Conservation (phyloP, 192 early-diverging fungal genomes). For the Linnemannia schmuckeri region DNA sequence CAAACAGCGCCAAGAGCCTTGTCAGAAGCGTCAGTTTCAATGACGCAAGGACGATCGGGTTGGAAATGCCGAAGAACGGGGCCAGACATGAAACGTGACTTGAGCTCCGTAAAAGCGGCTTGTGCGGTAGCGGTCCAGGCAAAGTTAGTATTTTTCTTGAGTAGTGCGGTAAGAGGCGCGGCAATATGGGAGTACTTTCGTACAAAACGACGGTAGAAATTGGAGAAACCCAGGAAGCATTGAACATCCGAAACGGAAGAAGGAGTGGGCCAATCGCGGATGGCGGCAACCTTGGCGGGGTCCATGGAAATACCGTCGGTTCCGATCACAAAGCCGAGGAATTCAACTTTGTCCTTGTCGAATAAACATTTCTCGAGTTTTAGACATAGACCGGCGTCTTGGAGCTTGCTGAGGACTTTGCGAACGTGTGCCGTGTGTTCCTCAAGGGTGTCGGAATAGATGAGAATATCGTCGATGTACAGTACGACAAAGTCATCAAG, state of each 20-base stretch:
- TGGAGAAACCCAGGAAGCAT: slow-evolving; percentile 51
- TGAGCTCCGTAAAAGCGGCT: slow-evolving; percentile 42
- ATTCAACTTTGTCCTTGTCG: slow-evolving; percentile 19
- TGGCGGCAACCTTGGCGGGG: slow-evolving; percentile 27
- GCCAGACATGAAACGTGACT: slow-evolving; percentile 27
- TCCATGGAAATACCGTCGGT: slow-evolving; percentile 23
- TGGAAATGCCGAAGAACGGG: slow-evolving; percentile 54
- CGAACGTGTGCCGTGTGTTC: slow-evolving; percentile 46
- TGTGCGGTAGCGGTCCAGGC: slow-evolving; percentile 13
- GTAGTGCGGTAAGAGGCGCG: slow-evolving; percentile 24
- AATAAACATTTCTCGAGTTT: slow-evolving; percentile 50
- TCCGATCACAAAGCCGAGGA: slow-evolving; percentile 29
- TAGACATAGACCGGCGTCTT: slow-evolving; percentile 13
- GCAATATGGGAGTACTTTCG: slow-evolving; percentile 47
- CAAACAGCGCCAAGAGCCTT: slow-evolving; percentile 53
- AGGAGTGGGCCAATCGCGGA: slow-evolving; percentile 20
- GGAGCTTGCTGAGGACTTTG: slow-evolving; percentile 32
- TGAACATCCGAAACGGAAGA: slow-evolving; percentile 27
- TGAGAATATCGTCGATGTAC: slow-evolving; percentile 65
- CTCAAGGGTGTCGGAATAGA: slow-evolving; percentile 46
- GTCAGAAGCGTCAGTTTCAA: slow-evolving; percentile 59
- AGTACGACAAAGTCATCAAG: slow-evolving; percentile 31
- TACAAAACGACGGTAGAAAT: slow-evolving; percentile 56
- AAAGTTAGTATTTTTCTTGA: slow-evolving; percentile 47
- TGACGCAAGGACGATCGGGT: neutral